A percentile compares a stretch with the other conserved stretches of the same genome.
Conservation (phyloP, 371 early-diverging fungal genomes). For the Mucor mucedo region DNA sequence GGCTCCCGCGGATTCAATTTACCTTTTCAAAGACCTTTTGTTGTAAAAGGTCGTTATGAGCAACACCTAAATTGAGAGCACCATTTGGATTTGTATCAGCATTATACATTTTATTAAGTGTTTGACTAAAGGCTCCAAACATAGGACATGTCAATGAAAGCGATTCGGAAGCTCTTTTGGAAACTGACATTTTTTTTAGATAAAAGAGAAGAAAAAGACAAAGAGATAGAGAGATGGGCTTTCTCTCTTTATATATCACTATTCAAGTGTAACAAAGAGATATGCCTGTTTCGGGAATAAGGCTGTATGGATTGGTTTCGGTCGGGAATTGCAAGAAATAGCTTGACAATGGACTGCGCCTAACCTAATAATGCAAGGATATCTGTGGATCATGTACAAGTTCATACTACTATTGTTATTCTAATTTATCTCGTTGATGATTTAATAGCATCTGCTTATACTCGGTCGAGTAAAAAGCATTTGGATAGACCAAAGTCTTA, state of each 20-base stretch:
- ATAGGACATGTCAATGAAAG: constrained; percentile 18
- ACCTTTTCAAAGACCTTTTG: constrained; percentile 55
- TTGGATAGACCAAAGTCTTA: too few relatives aligned
- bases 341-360: too few relatives aligned
- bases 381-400: too few relatives aligned
- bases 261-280: background rate
- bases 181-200: constrained; percentile 5
- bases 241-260: too few relatives aligned
- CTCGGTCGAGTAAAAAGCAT: too few relatives aligned
- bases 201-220: background rate
- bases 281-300: background rate
- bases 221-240: background rate
- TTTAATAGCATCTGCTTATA: too few relatives aligned
- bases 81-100: constrained; percentile 57
- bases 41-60: constrained; percentile 70
- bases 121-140: background rate
- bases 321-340: too few relatives aligned
- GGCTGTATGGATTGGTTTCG: too few relatives aligned
- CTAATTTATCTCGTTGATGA: too few relatives aligned
- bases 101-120: constrained; percentile 14
- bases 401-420: too few relatives aligned
- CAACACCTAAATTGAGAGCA: constrained; percentile 74
- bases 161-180: constrained; percentile 15
- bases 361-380: too few relatives aligned
- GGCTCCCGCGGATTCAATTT: background rate